Evolutionary conservation across 2,329 filamentous ascomycete species (phyloP).

Genomic region (Trichoderma sp.): DNA sequence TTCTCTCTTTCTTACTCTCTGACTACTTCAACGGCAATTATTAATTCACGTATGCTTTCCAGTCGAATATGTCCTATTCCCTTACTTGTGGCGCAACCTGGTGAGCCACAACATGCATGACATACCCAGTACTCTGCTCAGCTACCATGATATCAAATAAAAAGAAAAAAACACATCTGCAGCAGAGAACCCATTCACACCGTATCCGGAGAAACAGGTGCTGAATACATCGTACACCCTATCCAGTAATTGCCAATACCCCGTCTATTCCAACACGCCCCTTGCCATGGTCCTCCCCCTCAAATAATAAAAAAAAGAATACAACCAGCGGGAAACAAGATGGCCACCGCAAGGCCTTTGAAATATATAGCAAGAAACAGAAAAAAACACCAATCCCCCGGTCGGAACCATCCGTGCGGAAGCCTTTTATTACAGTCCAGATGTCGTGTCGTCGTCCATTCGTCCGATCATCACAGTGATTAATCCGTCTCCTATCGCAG

Average conservation of each 20-base stretch:
- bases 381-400: background rate
- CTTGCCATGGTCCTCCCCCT: conserved; percentile 11
- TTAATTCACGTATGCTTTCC: background rate
- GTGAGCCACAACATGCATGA: background rate
- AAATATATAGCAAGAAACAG: conserved; percentile 18
- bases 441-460: conserved; percentile 35
- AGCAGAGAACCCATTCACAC: background rate
- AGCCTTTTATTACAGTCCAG: conserved; percentile 19
- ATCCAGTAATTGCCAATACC: conserved; percentile 17
- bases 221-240: conserved; percentile 10
- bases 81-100: background rate
- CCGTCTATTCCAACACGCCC: conserved; percentile 19
- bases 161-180: background rate
- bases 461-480: conserved; percentile 33
- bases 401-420: background rate
- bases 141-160: conserved; percentile 9
- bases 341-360: background rate
- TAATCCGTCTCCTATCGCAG: conserved; percentile 27
- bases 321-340: background rate
- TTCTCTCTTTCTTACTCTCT: background rate
- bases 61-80: background rate
- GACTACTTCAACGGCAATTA: background rate
- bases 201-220: conserved; percentile 7
- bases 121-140: background rate
- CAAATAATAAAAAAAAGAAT: background rate